These are phyloP conservation scores for Penicillium polonicum DNA, from an alignment of 2,329 filamentous ascomycete genomes.

Conservation along the genomic window DNA sequence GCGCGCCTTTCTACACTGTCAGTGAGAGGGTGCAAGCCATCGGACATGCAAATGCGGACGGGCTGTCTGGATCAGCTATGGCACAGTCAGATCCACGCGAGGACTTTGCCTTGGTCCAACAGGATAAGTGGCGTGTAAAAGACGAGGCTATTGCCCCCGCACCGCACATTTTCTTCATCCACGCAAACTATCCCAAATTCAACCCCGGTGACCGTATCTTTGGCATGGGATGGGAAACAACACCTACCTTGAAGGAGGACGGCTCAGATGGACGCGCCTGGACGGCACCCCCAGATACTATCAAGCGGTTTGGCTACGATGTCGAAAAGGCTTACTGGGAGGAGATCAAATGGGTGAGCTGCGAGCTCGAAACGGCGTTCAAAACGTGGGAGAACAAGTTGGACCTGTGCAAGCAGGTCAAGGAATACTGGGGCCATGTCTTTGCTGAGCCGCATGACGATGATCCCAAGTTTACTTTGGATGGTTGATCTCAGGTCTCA, in stretches of 20 bases:
- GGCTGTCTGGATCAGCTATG: slow-evolving; percentile 38
- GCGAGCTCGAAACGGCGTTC: slow-evolving; percentile 37
- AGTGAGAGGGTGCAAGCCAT: slow-evolving; percentile 38
- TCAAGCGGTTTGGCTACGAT: slow-evolving; percentile 41
- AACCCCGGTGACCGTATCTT: slow-evolving; percentile 42
- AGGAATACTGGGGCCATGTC: slow-evolving; percentile 37
- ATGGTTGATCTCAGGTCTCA: slow-evolving; percentile 14
- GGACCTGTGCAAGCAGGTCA: slow-evolving; percentile 32
- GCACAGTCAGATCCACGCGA: slow-evolving; percentile 41
- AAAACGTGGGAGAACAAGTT: slow-evolving; percentile 36
- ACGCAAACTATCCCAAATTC: slow-evolving; percentile 45
- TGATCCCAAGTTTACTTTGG: slow-evolving; percentile 33
- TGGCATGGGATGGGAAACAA: slow-evolving; percentile 38
- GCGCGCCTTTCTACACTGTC: slow-evolving; percentile 37
- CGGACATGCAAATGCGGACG: slow-evolving; percentile 31
- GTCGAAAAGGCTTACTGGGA: slow-evolving; percentile 42
- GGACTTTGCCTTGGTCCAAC: slow-evolving; percentile 36
- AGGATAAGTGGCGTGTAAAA: slow-evolving; percentile 35
- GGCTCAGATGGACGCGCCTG: slow-evolving; percentile 40
- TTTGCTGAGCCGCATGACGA: slow-evolving; percentile 36
- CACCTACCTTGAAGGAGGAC: slow-evolving; percentile 37
- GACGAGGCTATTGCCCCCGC: slow-evolving; percentile 32
- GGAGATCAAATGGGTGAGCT: slow-evolving; percentile 43
- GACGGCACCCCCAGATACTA: slow-evolving; percentile 34
- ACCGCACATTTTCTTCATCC: slow-evolving; percentile 41